Evolutionary conservation across 192 early-diverging fungal species (phyloP).

Genomic region (Mortierella alpina): DNA sequence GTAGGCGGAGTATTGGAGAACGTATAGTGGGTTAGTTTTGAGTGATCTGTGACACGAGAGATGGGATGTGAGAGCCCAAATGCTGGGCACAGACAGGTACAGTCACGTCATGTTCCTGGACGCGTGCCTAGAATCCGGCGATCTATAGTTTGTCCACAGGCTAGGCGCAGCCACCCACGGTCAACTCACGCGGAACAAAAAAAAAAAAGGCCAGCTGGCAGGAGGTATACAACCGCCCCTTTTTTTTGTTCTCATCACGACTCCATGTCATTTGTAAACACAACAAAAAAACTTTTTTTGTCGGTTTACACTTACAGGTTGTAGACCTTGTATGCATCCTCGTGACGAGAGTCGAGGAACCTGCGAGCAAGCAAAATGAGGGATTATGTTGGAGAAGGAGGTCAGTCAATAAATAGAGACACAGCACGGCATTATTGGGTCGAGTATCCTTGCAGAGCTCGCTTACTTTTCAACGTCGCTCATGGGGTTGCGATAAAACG

Average conservation of each 20-base stretch:
- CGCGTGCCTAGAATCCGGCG: too few species aligned
- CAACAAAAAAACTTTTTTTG: constrained; percentile 1
- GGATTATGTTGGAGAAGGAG: neutral
- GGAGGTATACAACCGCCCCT: too few species aligned
- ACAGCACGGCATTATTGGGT: too few species aligned
- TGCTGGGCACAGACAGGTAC: neutral
- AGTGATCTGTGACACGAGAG: too few species aligned
- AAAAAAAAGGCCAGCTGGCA: neutral
- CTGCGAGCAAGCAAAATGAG: constrained; percentile 27
- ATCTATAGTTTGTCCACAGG: too few species aligned
- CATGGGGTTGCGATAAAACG: constrained; percentile 66
- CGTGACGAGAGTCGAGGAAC: constrained; percentile 63
- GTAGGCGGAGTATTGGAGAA: neutral
- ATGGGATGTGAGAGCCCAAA: too few species aligned
- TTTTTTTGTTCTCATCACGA: neutral
- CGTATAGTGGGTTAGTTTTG: too few species aligned
- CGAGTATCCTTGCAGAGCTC: neutral
- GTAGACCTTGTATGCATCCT: constrained; percentile 68
- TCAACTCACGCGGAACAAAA: neutral
- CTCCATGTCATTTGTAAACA: neutral
- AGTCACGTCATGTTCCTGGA: neutral
- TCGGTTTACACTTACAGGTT: constrained; percentile 59
- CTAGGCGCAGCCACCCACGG: too few species aligned
- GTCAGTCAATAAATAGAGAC: neutral
- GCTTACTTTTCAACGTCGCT: constrained; percentile 65